Evolutionary conservation across 495 filamentous ascomycete genomes (phyloP), one percentile per base, ranked within the genome.

Genomic region (Xylaria scruposa): DNA sequence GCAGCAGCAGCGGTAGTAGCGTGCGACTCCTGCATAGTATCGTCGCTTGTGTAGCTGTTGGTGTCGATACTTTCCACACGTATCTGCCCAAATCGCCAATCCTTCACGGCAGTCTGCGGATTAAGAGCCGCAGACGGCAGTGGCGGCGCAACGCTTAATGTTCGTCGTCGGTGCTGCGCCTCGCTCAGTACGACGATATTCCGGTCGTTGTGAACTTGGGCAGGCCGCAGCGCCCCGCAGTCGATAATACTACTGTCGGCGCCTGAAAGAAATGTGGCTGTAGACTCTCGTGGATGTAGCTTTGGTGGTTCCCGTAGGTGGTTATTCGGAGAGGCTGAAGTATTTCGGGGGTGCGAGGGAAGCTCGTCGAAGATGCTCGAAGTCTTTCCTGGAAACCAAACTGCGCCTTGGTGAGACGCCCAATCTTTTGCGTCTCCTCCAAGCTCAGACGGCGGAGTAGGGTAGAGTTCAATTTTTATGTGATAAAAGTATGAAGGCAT

Each of bases 401-500:
- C 75, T 21, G 71, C 42, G 2, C 54, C 24, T 12, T 70, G 33
- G 68, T 21, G 19, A 12, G 69, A 68, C 36, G 68, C 40, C 31
- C 68, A 36, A n/a, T 42, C 36, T 38, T 65, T 64, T 10, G 72
- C 66, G 66, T 66, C 53, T 58, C 36, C 63, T 38, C 33, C 72
- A 64, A 60, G 68, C 42, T 68, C 61, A 7, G 78, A 74, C 31
- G 82, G 82, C 19, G 86, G 82, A 67, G 85, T 81, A 71, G 88
- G 80, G 80, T 91, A 91, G 65, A 98, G 85, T 86, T 98, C 95
- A 77, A 99, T 88, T 75, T 90, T 90, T 38, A 99, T 80, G 77
- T 98, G 95, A 76, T 95, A 99, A 81, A 94, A 95, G 82, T 96
- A 97, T 44, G 92, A 90, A 83, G 93, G 92, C 94, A 85, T 83